Evolutionary conservation across 2,329 filamentous ascomycete species (phyloP).

Genomic region (Rhynchosporium graminicola): DNA sequence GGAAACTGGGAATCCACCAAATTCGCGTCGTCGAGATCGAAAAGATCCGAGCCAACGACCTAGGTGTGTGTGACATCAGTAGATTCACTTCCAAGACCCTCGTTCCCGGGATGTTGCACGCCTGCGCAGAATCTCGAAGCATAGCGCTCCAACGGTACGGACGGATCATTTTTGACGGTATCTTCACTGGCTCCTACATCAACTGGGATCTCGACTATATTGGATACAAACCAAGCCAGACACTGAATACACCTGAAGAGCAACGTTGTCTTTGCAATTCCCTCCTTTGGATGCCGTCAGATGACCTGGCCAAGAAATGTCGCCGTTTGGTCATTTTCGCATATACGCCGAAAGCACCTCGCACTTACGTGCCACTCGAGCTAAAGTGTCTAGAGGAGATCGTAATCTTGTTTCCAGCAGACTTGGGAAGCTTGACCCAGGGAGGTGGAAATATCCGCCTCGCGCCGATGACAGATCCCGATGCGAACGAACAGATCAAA

Average conservation of each 20-base stretch:
- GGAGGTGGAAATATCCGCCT: neutral
- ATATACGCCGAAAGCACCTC: neutral
- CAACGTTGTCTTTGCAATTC: neutral
- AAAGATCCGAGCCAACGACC: neutral
- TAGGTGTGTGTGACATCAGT: neutral
- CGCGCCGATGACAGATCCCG: neutral
- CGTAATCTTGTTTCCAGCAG: neutral
- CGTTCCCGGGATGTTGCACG: conserved; percentile 13
- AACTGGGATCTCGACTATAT: conserved; percentile 17
- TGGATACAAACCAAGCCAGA: neutral
- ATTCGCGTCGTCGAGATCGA: conserved; percentile 9
- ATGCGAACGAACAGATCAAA: neutral
- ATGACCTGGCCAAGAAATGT: neutral
- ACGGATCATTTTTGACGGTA: conserved; percentile 1
- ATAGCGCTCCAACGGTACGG: conserved; percentile 13
- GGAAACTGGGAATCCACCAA: neutral
- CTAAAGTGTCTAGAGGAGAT: neutral
- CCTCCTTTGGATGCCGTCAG: too few relatives aligned
- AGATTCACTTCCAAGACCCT: conserved; percentile 11
- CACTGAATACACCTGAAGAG: neutral
- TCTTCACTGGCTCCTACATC: conserved; percentile 9
- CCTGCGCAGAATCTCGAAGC: conserved; percentile 10
- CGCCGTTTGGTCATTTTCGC: neutral
- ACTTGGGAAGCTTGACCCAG: neutral
- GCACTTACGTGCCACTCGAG: too few relatives aligned